phyloP scores from a whole-genome alignment of 805 yeast species.

The Lachancea lanzarotensis region DNA sequence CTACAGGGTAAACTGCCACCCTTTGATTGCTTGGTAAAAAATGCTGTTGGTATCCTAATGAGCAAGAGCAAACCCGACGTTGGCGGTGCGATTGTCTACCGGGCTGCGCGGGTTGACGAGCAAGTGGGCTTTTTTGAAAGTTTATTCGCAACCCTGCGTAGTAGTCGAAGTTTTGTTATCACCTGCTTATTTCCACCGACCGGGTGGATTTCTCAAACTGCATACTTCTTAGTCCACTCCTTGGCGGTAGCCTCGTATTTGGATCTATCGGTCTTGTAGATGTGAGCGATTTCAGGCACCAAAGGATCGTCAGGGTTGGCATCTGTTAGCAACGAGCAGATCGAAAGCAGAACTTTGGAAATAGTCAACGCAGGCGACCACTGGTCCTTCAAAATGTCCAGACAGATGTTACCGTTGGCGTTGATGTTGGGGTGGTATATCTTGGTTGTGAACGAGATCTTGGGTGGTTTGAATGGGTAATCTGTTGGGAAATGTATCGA shows the following conservation, averaged over 20 bases:
- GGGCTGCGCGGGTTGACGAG: not conserved
- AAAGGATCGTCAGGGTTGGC: slow-evolving; percentile 99
- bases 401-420: slow-evolving; percentile 91
- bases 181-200: not conserved
- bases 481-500: slow-evolving; percentile 98
- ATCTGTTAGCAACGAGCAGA: slow-evolving; percentile 92
- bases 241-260: slow-evolving; percentile 95
- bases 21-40: not conserved
- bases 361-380: slow-evolving; percentile 99
- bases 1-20: not conserved
- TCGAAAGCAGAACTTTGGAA: slow-evolving; percentile 88
- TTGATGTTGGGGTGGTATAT: slow-evolving; percentile 97
- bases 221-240: slow-evolving; percentile 98
- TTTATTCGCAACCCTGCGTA: too few species aligned
- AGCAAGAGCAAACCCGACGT: not conserved
- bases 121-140: too few species aligned
- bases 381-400: slow-evolving; percentile 94
- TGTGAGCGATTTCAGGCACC: slow-evolving; percentile 96
- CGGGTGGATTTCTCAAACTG: slow-evolving; percentile 47
- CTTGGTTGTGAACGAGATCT: slow-evolving; percentile 85
- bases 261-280: slow-evolving; percentile 87
- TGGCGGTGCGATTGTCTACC: not conserved
- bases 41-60: not conserved
- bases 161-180: too few species aligned
- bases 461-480: slow-evolving; percentile 98